A percentile compares a stretch with the other conserved stretches of the same genome.
Conservation (phyloP, 2,329 filamentous ascomycete species). For the Ciborinia camelliae region DNA sequence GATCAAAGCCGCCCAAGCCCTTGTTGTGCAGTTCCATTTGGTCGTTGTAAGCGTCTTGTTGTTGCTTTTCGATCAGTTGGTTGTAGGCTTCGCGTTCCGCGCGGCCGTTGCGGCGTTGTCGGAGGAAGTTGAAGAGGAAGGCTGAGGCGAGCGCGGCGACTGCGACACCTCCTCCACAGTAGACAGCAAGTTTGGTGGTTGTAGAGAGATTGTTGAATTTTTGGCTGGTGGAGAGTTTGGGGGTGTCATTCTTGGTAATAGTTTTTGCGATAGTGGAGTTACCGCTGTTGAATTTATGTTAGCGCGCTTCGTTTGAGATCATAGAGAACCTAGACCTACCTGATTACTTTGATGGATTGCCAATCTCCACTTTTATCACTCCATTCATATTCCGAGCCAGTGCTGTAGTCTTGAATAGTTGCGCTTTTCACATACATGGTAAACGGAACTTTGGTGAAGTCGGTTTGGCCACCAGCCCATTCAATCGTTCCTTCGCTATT, state of each 20-base stretch:
- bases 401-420: conserved; percentile 55
- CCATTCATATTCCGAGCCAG: conserved; percentile 61
- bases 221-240: conserved; percentile 44
- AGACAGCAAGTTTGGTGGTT: conserved; percentile 52
- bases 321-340: conserved; percentile 43
- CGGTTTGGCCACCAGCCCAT: conserved; percentile 68
- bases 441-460: conserved; percentile 65
- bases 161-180: conserved; percentile 47
- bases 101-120: conserved; percentile 51
- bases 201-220: conserved; percentile 53
- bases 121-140: conserved; percentile 52
- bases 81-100: conserved; percentile 46
- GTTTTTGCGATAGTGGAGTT: conserved; percentile 54
- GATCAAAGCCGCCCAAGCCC: conserved; percentile 33
- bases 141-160: conserved; percentile 44
- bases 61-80: conserved; percentile 34
- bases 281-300: conserved; percentile 42
- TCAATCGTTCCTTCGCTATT: conserved; percentile 56
- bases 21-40: conserved; percentile 35
- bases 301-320: conserved; percentile 16
- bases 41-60: conserved; percentile 31
- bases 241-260: conserved; percentile 39
- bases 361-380: conserved; percentile 58
- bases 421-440: conserved; percentile 70
- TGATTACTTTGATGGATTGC: conserved; percentile 58